Evolutionary conservation across 768 basidiomycete genomes (phyloP), one percentile per base, ranked within the genome.

Genomic region (Tylopilus vinaceipallidus): DNA sequence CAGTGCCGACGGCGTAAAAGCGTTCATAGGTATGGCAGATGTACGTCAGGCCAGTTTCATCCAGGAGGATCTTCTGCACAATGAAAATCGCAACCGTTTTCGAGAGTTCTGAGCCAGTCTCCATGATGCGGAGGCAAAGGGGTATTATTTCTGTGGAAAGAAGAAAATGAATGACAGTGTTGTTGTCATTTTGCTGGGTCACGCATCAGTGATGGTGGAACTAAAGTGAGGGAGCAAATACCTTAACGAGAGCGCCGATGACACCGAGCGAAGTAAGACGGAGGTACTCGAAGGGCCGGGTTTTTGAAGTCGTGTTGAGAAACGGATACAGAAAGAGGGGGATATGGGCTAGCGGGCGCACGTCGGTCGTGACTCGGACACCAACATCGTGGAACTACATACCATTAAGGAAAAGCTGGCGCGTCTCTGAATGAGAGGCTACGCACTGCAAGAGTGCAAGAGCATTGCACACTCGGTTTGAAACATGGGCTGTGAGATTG

Each of bases 1-100:
- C 97, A 8, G 95, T 97, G 16, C 95, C 97, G 46, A 99, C 97
- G 13, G 97, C 97, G 68, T 98, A 98, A 74, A 99, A 99, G 45
- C 97, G 81, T 68, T 99, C 97, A 66, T 99, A 99, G n/a, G 97
- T 99, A 71, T 99, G 97, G 62, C 97, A 98, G 63, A 98, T 99
- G 69, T 99, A 99, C 14, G 93, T 95, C 52, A 99, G 73, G 17
- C 97, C 97, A 3, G 95, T 93, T 70, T 99, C 97, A 68, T 99
- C 97, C 45, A 98, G 79, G 14, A 99, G 78, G 51, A 92, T 91
- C 73, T 99, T 99, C 70, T 99, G 97, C 4, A 99, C 97, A 62
- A 99, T 99, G 71, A 99, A 99, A 62, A 99, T 99, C 36, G 97
- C 97, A 38, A 99, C 97, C 1, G 97, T 99, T 73, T 99, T 99